Percentiles rank a stretch among this genome's conserved stretches.
Conservation (phyloP, 2,329 filamentous ascomycete species). For the Lasiodiplodia theobromae region DNA sequence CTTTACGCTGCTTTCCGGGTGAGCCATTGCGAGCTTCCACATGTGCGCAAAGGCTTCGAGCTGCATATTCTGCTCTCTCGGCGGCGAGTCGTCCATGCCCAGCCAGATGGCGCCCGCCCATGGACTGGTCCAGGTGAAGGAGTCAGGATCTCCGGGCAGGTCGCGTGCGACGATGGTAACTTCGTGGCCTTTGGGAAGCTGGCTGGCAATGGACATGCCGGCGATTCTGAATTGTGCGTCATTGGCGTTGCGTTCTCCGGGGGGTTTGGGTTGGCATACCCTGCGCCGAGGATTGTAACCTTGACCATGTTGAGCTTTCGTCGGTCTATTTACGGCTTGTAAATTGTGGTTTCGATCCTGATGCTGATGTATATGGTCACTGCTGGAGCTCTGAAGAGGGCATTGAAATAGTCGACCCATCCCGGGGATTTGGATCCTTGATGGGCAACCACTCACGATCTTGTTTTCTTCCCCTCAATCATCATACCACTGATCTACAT, state of each 20-base stretch:
- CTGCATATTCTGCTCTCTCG: constrained; percentile 41
- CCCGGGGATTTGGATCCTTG: background rate
- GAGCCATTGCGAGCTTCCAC: constrained; percentile 29
- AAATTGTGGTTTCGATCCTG: too few relatives aligned
- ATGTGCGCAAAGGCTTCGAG: constrained; percentile 32
- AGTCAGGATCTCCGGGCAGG: constrained; percentile 32
- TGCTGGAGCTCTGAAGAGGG: background rate
- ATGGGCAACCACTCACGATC: too few relatives aligned
- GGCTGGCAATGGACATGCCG: constrained; percentile 41
- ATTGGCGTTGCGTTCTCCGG: background rate
- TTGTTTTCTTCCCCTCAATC: background rate
- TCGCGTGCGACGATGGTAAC: constrained; percentile 44
- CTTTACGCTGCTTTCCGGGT: constrained; percentile 33
- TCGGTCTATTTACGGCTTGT: too few relatives aligned
- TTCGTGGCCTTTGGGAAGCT: constrained; percentile 37
- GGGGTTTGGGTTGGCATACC: constrained; percentile 11
- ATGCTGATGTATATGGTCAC: too few relatives aligned
- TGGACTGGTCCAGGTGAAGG: constrained; percentile 40
- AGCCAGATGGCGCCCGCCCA: constrained; percentile 44
- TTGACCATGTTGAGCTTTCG: background rate
- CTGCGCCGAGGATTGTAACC: constrained; percentile 29
- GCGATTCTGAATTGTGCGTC: constrained; percentile 27
- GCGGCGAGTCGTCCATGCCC: constrained; percentile 33
- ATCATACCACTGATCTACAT: background rate
- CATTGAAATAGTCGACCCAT: background rate